Conservation (phyloP, 495 filamentous ascomycete species). For the Tetracladium setigerum region DNA sequence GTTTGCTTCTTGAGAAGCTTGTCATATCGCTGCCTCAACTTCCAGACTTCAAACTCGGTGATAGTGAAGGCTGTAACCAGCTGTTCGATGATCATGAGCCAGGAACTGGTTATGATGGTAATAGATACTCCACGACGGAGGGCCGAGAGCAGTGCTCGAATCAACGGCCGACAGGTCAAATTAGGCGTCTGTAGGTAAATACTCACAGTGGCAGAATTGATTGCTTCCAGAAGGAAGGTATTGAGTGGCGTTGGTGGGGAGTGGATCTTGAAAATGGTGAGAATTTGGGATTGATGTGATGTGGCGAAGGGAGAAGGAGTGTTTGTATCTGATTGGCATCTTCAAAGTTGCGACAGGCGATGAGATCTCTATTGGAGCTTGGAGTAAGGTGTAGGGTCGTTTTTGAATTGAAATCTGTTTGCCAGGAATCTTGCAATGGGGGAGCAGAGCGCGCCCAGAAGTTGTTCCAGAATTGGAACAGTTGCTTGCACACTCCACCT, state of each 20-base stretch:
- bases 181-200: slow-evolving; percentile 70
- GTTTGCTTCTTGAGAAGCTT: slow-evolving; percentile 11
- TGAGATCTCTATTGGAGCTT: background rate
- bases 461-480: slow-evolving; percentile 49
- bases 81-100: slow-evolving; percentile 69
- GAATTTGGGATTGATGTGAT: slow-evolving; percentile 55
- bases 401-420: background rate
- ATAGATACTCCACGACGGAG: slow-evolving; percentile 54
- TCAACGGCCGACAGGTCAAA: slow-evolving; percentile 50
- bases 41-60: slow-evolving; percentile 48
- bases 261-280: slow-evolving; percentile 32
- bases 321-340: slow-evolving; percentile 24
- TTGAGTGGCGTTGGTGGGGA: slow-evolving; percentile 61
- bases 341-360: background rate
- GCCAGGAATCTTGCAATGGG: background rate
- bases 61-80: slow-evolving; percentile 61
- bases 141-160: slow-evolving; percentile 44
- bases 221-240: slow-evolving; percentile 44
- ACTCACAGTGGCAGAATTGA: slow-evolving; percentile 38
- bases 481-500: slow-evolving; percentile 44
- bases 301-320: slow-evolving; percentile 59
- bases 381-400: background rate
- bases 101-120: slow-evolving; percentile 51
- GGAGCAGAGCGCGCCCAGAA: slow-evolving; percentile 42
- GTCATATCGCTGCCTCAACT: slow-evolving; percentile 40